Percentiles rank a stretch among this genome's conserved stretches.
Conservation (phyloP, 139 green algal genomes). For the Chlorella sp. region DNA sequence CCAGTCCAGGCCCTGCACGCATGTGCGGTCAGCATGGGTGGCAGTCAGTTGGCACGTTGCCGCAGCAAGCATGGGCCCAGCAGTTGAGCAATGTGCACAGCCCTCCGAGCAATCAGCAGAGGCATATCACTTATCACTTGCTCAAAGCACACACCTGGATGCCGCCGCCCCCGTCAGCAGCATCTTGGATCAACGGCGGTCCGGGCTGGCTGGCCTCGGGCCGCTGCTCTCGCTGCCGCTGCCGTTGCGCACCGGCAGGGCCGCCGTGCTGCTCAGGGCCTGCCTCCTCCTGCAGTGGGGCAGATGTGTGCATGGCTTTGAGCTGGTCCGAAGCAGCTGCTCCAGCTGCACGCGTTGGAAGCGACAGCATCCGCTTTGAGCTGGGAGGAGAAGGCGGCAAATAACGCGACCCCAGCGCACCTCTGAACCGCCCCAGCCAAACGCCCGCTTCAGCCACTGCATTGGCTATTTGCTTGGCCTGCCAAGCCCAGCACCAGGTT, state of each 20-base stretch:
- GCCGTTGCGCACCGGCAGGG: background rate
- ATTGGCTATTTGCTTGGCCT: too few species aligned
- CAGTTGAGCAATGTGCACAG: too few species aligned
- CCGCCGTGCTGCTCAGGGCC: background rate
- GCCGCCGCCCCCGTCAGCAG: background rate
- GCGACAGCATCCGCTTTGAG: too few species aligned
- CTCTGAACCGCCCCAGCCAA: conserved; percentile 1
- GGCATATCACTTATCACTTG: too few species aligned
- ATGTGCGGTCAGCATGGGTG: background rate
- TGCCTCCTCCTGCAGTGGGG: background rate
- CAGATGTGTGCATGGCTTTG: background rate
- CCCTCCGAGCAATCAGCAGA: too few species aligned
- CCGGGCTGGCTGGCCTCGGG: background rate
- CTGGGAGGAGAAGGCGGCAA: too few species aligned
- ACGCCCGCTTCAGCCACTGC: conserved; percentile 3
- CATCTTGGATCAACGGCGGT: background rate
- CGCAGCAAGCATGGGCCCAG: too few species aligned
- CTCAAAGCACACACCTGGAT: conserved; percentile 15
- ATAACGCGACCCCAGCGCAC: too few species aligned
- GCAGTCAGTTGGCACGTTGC: background rate
- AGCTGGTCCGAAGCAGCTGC: background rate
- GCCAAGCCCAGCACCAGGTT: too few species aligned
- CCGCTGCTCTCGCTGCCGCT: background rate
- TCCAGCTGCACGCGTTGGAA: background rate
- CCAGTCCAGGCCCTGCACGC: conserved; percentile 44